phyloP scores from a whole-genome alignment of 768 basidiomycete species.

The Mycena chlorophos region DNA sequence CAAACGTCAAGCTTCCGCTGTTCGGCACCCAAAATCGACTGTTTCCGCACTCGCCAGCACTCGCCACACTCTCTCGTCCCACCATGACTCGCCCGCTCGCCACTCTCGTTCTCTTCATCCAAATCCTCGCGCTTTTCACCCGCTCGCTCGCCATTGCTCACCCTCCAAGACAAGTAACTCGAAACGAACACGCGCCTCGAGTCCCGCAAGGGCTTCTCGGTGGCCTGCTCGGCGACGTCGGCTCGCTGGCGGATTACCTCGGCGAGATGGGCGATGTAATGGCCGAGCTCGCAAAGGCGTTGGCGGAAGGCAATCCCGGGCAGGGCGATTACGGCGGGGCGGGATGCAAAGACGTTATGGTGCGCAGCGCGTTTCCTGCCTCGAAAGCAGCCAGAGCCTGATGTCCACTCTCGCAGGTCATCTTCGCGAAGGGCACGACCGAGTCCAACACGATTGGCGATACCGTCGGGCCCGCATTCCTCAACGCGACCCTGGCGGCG shows the following conservation, averaged over 20 bases:
- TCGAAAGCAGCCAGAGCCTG: background rate
- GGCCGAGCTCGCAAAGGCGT: background rate
- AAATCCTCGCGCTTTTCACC: no score
- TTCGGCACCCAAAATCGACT: no score
- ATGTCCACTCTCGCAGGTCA: slow-evolving; percentile 17
- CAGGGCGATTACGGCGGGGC: background rate
- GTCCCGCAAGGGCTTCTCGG: background rate
- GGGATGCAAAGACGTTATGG: background rate
- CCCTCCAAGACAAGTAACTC: no score
- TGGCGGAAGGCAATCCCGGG: background rate
- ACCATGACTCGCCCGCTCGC: no score
- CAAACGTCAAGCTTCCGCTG: no score
- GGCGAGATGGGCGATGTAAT: background rate
- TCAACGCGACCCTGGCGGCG: slow-evolving; percentile 1
- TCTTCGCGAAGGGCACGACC: slow-evolving; percentile 41
- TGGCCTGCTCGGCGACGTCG: background rate
- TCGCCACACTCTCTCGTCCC: no score
- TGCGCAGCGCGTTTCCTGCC: background rate
- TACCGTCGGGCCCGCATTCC: slow-evolving; percentile 40
- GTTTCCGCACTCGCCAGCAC: no score
- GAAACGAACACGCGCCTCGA: no score
- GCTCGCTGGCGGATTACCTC: background rate
- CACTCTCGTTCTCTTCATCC: no score
- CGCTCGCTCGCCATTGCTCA: no score
- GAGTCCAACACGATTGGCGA: slow-evolving; percentile 36